These are phyloP conservation scores for Colletotrichum shisoi DNA, from an alignment of 2,329 filamentous ascomycete species.

Conservation along the genomic window DNA sequence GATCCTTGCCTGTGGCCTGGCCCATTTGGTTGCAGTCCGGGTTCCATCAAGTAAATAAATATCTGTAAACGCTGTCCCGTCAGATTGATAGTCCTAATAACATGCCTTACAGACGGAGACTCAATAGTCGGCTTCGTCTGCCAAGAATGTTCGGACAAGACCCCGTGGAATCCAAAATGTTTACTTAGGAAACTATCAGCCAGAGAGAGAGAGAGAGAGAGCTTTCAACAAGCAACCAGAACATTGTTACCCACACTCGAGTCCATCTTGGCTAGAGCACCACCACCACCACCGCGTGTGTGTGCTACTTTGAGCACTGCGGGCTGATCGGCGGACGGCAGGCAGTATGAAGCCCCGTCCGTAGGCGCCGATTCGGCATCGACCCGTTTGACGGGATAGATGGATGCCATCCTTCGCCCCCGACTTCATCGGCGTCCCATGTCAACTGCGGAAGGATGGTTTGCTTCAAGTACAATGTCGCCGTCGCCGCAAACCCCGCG, in stretches of 20 bases:
- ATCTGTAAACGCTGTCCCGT: background rate
- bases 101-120: background rate
- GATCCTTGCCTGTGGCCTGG: too few species aligned
- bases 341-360: background rate
- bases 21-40: background rate
- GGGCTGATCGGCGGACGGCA: background rate
- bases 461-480: background rate
- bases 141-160: too few species aligned
- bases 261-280: conserved; percentile 4
- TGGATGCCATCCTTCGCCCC: conserved; percentile 13
- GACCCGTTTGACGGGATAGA: conserved; percentile 25
- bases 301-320: conserved; percentile 3
- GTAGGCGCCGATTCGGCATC: conserved; percentile 17
- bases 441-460: background rate
- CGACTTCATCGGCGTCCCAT: too few species aligned
- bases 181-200: background rate
- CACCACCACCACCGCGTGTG: conserved; percentile 1
- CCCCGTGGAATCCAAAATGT: too few species aligned
- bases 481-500: background rate
- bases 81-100: background rate
- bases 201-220: background rate
- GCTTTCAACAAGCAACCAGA: too few species aligned
- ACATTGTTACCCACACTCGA: background rate
- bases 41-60: too few species aligned
- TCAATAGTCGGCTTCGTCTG: too few species aligned